Base-by-base conservation (phyloP, 495 filamentous ascomycete genomes). In the Tuber calosporum region DNA sequence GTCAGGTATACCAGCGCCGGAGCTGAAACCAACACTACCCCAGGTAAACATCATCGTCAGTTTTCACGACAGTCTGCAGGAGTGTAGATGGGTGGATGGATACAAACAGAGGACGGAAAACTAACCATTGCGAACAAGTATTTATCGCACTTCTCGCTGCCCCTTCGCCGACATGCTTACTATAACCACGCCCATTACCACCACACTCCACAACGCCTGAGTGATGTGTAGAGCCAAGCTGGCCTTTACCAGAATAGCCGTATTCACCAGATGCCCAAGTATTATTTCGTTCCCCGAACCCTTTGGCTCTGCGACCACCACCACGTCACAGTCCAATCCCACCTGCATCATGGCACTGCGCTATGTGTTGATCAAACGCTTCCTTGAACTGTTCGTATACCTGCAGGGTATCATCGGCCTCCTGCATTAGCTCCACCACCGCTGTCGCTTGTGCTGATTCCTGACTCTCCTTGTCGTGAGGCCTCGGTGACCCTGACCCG, bases 1-100 rank as follows among this genome's bases (percentile, higher is more conserved):
- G 88, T 87, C 72, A 94, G 86, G 82, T 94, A 98, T 73, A 97
- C 87, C 75, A 95, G 87, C 37, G 89, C 91, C 8, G 93, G 93
- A 71, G 93, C 86, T 72, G 89, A 74, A 97, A 83, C 87, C 93
- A 96, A 84, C 91, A 95, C 94, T 97, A 74, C 74, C 75, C 72
- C 71, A 11, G 70, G 67, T 76, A 26, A 70, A 70, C 66, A 68
- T 68, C 69, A 74, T 41, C 53, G 72, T 11, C 36, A n/a, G 37
- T 30, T 36, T 39, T 34, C 30, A 19, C 4, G 11, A 38, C n/a
- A 38, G 66, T 22, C n/a, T 38, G 7, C 42, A 69, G 42, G 19
- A 45, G 26, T 30, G 30, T 15, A 9, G 30, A 70, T 39, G 41
- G 7, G n/a, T 6, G 5, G 22, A 9, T 26, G n/a, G n/a, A 58